phyloP scores from a whole-genome alignment of 164 flowering plant genomes.

The Euptelea pleiosperma region DNA sequence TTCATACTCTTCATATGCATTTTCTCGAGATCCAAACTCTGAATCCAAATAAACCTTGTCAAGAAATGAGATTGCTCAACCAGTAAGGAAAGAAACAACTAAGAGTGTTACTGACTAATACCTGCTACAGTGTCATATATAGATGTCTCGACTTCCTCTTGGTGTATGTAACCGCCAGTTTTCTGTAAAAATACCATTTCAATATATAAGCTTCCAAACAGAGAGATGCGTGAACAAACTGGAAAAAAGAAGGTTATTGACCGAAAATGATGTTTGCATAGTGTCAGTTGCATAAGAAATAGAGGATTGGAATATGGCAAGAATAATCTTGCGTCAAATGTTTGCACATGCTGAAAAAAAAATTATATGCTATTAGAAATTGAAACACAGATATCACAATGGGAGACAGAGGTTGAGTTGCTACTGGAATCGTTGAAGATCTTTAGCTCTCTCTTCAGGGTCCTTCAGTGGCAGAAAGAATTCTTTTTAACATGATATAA shows the following conservation, averaged over 20 bases:
- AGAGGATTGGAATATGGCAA: too few species aligned
- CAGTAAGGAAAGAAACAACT: conserved; percentile 3
- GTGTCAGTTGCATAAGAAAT: too few species aligned
- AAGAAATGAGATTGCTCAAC: conserved; percentile 6
- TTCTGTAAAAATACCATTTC: conserved; percentile 42
- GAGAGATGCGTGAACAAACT: background rate
- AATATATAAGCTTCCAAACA: conserved; percentile 11
- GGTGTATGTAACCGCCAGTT: conserved; percentile 43
- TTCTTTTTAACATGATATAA: background rate
- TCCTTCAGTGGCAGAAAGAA: too few species aligned
- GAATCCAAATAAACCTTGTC: conserved; percentile 13
- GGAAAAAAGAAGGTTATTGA: background rate
- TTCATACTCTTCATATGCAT: conserved; percentile 70
- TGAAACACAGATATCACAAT: too few species aligned
- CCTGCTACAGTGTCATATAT: conserved; percentile 59
- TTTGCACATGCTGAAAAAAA: too few species aligned
- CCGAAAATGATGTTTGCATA: too few species aligned
- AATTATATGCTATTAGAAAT: too few species aligned
- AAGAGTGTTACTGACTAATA: conserved; percentile 20
- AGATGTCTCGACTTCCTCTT: conserved; percentile 73
- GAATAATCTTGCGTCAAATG: too few species aligned
- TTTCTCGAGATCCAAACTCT: conserved; percentile 55
- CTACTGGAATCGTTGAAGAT: background rate
- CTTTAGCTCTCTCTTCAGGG: background rate
- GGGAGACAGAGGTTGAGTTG: background rate